Evolutionary conservation across 2,329 filamentous ascomycete genomes (phyloP).

Genomic region (Aspergillus sp.): DNA sequence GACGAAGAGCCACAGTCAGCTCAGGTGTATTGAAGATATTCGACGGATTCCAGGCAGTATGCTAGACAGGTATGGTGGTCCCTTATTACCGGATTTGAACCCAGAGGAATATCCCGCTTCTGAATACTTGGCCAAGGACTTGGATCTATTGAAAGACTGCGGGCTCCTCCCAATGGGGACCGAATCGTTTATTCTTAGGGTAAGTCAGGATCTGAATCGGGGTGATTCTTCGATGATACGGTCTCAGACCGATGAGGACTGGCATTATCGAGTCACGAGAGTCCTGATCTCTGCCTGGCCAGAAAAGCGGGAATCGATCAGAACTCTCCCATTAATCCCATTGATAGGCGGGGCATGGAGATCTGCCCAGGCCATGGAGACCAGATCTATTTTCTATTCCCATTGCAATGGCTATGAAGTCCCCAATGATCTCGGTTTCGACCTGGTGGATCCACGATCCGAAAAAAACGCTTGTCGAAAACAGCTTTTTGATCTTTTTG

Average conservation of each 20-base stretch:
- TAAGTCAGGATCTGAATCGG: slow-evolving; percentile 3
- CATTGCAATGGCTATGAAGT: background rate
- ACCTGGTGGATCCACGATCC: background rate
- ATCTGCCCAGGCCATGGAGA: background rate
- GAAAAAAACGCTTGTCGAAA: background rate
- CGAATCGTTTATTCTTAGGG: background rate
- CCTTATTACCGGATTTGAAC: slow-evolving; percentile 1
- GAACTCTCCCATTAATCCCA: background rate
- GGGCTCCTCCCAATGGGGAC: background rate
- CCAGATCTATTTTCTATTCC: background rate
- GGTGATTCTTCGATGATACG: slow-evolving; percentile 1
- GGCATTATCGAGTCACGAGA: slow-evolving; percentile 5
- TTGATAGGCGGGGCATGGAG: background rate
- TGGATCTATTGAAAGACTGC: slow-evolving; percentile 1
- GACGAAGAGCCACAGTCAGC: slow-evolving; percentile 1
- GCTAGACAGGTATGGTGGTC: slow-evolving; percentile 3
- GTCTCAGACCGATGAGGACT: slow-evolving; percentile 1
- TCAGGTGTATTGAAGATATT: slow-evolving; percentile 3
- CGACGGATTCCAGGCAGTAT: background rate
- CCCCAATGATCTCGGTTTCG: background rate
- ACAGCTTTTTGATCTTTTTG: slow-evolving; percentile 1
- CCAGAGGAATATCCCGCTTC: slow-evolving; percentile 3
- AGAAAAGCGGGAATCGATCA: background rate
- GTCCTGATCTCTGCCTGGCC: background rate
- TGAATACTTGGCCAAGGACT: slow-evolving; percentile 1